Conservation (phyloP, 805 yeast genomes). For the Danielia reshetovae region DNA sequence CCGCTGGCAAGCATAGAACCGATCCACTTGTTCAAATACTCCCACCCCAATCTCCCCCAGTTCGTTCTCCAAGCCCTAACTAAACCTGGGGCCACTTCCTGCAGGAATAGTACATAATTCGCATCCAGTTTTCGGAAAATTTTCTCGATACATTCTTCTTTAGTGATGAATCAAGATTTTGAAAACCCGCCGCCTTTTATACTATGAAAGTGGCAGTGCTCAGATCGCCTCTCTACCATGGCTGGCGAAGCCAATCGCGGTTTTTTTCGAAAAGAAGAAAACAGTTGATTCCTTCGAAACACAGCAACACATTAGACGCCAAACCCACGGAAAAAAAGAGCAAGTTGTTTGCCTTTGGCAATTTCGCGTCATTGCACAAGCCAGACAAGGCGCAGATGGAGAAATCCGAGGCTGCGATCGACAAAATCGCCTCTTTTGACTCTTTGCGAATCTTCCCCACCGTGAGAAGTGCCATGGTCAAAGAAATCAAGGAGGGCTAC, state of each 20-base stretch:
- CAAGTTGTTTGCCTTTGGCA: slow-evolving; percentile 19
- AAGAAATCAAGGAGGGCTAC: slow-evolving; percentile 45
- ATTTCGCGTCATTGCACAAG: slow-evolving; percentile 19
- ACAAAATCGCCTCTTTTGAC: slow-evolving; percentile 59
- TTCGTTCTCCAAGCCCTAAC: neutral
- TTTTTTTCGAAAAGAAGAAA: slow-evolving; percentile 3
- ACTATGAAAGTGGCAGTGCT: neutral
- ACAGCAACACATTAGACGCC: slow-evolving; percentile 15
- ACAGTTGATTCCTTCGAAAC: slow-evolving; percentile 12
- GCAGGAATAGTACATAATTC: neutral
- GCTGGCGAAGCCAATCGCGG: slow-evolving; percentile 3
- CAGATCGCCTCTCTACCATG: neutral
- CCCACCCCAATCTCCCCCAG: too few relatives aligned
- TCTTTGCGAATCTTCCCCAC: slow-evolving; percentile 63
- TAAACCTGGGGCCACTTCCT: neutral
- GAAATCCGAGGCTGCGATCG: slow-evolving; percentile 20
- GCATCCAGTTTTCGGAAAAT: slow-evolving; percentile 1
- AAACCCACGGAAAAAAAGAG: slow-evolving; percentile 14
- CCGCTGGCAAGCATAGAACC: too few relatives aligned
- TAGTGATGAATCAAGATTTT: neutral
- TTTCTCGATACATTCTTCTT: slow-evolving; percentile 1
- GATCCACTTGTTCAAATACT: too few relatives aligned
- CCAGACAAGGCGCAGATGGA: slow-evolving; percentile 15
- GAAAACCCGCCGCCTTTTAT: too few relatives aligned
- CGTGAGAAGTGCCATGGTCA: slow-evolving; percentile 56